Conservation (phyloP, 306 rosid species). For the Lupinus albus region DNA sequence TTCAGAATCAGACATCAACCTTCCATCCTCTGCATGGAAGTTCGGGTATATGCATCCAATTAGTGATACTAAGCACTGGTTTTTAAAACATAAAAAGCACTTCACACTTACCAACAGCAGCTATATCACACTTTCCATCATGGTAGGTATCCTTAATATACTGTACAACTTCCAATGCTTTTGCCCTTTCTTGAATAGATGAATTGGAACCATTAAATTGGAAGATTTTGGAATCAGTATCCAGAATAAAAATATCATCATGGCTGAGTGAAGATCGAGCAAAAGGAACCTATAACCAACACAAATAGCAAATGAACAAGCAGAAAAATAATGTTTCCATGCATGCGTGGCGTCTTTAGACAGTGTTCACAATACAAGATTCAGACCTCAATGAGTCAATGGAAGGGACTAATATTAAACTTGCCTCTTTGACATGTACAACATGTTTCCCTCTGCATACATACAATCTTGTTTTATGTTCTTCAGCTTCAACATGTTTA, state of each 20-base stretch:
- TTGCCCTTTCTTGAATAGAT: slow-evolving; percentile 97
- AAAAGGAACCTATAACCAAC: slow-evolving; percentile 71
- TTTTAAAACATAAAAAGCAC: slow-evolving; percentile 25
- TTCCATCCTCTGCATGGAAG: slow-evolving; percentile 85
- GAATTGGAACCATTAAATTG: slow-evolving; percentile 96
- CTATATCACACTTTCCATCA: slow-evolving; percentile 92
- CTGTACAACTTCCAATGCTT: slow-evolving; percentile 95
- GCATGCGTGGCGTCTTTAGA: neutral
- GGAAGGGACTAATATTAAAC: slow-evolving; percentile 46
- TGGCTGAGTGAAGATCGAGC: slow-evolving; percentile 89
- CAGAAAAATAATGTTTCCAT: slow-evolving; percentile 33
- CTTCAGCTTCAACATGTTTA: slow-evolving; percentile 86
- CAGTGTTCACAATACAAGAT: slow-evolving; percentile 29
- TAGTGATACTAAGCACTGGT: slow-evolving; percentile 37
- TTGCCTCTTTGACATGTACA: slow-evolving; percentile 95
- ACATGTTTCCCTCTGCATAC: slow-evolving; percentile 92
- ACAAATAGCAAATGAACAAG: slow-evolving; percentile 41
- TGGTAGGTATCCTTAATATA: slow-evolving; percentile 89
- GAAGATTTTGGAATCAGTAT: slow-evolving; percentile 85
- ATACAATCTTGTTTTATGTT: slow-evolving; percentile 73
- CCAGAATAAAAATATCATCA: slow-evolving; percentile 90
- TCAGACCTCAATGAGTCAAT: slow-evolving; percentile 44
- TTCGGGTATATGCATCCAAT: slow-evolving; percentile 45
- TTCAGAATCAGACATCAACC: slow-evolving; percentile 94
- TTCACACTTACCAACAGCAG: slow-evolving; percentile 83